phyloP scores from a whole-genome alignment of 108 stramenopile species.

The Heterococcus sp. region DNA sequence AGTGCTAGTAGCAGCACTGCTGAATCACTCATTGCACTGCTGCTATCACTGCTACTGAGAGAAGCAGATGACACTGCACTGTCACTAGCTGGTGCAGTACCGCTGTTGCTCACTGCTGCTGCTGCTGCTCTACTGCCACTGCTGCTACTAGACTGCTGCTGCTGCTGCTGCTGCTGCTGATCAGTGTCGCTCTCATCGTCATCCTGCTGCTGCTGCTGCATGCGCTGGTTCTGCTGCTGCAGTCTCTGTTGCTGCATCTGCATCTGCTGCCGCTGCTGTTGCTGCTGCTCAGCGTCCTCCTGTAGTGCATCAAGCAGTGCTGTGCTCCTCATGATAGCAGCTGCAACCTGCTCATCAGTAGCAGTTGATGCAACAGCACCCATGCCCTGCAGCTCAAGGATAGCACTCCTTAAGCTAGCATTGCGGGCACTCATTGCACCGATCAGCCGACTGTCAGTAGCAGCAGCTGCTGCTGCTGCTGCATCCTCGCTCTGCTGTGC shows the following conservation, averaged over 20 bases:
- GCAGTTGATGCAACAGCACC: neutral
- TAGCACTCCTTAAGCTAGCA: neutral
- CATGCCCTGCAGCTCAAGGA: neutral
- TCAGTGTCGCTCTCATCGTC: too few species aligned
- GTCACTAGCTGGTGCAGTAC: too few species aligned
- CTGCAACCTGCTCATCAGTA: neutral
- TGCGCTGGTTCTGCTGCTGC: neutral
- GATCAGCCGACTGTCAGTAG: neutral
- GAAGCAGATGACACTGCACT: too few species aligned
- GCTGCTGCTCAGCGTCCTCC: neutral
- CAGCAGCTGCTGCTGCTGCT: neutral
- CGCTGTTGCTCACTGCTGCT: too few species aligned
- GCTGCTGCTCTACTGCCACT: too few species aligned
- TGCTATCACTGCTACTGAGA: too few species aligned
- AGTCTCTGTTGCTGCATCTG: neutral
- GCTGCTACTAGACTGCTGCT: too few species aligned
- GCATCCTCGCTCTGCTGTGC: neutral
- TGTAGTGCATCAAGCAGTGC: neutral
- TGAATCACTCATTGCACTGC: neutral
- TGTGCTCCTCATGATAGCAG: neutral
- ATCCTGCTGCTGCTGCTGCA: neutral
- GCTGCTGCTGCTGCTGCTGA: too few species aligned
- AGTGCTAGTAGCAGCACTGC: neutral
- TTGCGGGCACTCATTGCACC: neutral
- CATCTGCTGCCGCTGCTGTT: neutral